phyloP scores from a whole-genome alignment of 768 basidiomycete genomes.

The Hortiboletus campestris region DNA sequence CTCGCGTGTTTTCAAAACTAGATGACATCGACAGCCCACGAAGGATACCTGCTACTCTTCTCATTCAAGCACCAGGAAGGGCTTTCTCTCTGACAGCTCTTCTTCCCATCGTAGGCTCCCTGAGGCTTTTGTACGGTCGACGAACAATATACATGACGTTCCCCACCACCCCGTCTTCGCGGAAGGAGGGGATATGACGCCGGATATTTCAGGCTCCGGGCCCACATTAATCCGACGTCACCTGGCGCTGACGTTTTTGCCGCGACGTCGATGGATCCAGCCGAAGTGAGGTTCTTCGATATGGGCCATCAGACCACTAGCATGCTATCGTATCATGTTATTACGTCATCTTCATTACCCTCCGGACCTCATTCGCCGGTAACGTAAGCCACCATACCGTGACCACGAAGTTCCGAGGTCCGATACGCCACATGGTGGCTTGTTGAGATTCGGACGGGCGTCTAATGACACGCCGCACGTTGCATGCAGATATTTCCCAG shows the following conservation, averaged over 20 bases:
- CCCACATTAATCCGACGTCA: background rate
- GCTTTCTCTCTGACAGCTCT: background rate
- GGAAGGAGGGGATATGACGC: background rate
- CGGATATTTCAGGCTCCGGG: background rate
- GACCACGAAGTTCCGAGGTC: background rate
- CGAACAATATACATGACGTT: background rate
- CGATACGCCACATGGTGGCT: background rate
- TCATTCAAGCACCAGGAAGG: background rate
- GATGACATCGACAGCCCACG: background rate
- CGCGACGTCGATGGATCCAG: constrained; percentile 4
- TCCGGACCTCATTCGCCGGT: background rate
- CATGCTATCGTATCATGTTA: background rate
- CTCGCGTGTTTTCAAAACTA: background rate
- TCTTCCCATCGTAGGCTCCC: background rate
- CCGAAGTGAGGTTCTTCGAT: background rate
- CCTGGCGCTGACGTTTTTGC: background rate
- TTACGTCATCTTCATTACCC: background rate
- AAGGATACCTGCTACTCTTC: background rate
- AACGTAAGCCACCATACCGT: background rate
- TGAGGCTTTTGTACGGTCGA: background rate
- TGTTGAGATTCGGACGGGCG: too few species aligned
- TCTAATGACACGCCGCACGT: too few species aligned
- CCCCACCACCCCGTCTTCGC: background rate
- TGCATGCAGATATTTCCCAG: background rate
- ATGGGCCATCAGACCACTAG: background rate